Evolutionary conservation across 1,284 basidiomycete genomes (phyloP), one percentile per base, ranked within the genome.

Genomic region (Microbotryomycetes sp.): DNA sequence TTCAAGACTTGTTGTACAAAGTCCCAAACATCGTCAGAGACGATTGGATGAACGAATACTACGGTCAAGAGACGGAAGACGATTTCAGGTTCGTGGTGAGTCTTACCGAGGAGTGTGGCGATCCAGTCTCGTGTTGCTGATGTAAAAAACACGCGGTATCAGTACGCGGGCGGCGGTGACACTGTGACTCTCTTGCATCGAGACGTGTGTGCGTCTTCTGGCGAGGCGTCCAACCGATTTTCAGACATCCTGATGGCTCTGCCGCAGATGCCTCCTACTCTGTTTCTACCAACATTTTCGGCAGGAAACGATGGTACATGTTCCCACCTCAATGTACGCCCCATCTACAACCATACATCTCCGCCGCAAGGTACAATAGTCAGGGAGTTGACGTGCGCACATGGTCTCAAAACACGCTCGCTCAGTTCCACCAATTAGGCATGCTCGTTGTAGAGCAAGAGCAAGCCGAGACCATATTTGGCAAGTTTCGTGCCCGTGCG

Each of bases 231-330:
- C n/a, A n/a, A n/a, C n/a, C n/a, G 15, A 45, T 27, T 3, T 11
- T 23, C 26, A 16, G 13, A 24, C 7, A 26, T 16, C 18, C 6
- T 7, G 21, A 46, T 52, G 55, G 28, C 51, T 56, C 45, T 23
- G 16, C 3, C 48, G 27, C 26, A 65, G 73, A 82, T 70, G 77
- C 75, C 4, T 79, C 78, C 15, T 82, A 82, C 69, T 81, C 79
- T 18, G 82, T 81, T 79, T 80, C 78, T 5, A 80, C 80, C 3
- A 82, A 83, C 67, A 70, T 82, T 5, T 74, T 78, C 18, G 82
- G 82, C 0, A 69, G 76, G 6, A 83, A 83, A 65, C 58, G 74
- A 6, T 83, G 82, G 82, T 77, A 76, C 71, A 69, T 83, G 4
- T 80, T 81, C 60, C 78, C 79, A 6, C 81, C 82, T 0, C 69